These are phyloP conservation scores for Pharus latifolius DNA, from an alignment of 176 grass and related monocot species.

Conservation along the genomic window DNA sequence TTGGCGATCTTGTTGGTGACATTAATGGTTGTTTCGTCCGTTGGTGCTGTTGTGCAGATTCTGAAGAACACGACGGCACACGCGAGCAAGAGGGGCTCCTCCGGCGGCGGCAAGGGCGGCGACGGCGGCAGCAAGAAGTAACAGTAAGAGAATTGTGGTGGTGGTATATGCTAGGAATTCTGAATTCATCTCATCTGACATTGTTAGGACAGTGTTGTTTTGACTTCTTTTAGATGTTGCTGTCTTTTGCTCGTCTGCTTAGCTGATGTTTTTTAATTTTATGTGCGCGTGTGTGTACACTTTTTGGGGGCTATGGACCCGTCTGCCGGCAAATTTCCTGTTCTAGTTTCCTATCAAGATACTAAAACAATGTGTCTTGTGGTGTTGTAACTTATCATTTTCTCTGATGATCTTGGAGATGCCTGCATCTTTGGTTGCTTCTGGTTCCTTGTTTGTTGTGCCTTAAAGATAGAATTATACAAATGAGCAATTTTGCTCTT, in stretches of 20 bases:
- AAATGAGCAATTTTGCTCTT: too few relatives aligned
- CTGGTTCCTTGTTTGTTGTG: too few relatives aligned
- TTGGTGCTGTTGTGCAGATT: conserved; percentile 29
- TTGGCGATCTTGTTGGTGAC: too few relatives aligned
- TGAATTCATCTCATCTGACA: conserved; percentile 24
- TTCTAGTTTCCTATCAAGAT: too few relatives aligned
- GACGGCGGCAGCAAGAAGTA: conserved; percentile 43
- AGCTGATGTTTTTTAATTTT: background rate
- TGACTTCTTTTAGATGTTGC: conserved; percentile 14
- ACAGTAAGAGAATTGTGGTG: background rate
- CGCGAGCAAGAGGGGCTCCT: conserved; percentile 28
- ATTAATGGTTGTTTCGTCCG: too few relatives aligned
- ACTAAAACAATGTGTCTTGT: too few relatives aligned
- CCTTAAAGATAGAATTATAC: too few relatives aligned
- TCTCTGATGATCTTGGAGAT: too few relatives aligned
- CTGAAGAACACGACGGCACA: conserved; percentile 83
- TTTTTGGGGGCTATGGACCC: too few relatives aligned
- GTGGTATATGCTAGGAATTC: conserved; percentile 1
- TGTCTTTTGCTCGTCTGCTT: background rate
- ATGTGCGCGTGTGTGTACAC: background rate
- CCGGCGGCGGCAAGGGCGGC: conserved; percentile 16
- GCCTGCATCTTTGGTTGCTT: too few relatives aligned
- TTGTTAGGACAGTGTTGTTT: conserved; percentile 23
- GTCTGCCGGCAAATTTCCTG: too few relatives aligned
- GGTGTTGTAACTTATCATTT: too few relatives aligned